Evolutionary conservation across 495 filamentous ascomycete genomes (phyloP).

Genomic region (Aspergillus heteromorphus): DNA sequence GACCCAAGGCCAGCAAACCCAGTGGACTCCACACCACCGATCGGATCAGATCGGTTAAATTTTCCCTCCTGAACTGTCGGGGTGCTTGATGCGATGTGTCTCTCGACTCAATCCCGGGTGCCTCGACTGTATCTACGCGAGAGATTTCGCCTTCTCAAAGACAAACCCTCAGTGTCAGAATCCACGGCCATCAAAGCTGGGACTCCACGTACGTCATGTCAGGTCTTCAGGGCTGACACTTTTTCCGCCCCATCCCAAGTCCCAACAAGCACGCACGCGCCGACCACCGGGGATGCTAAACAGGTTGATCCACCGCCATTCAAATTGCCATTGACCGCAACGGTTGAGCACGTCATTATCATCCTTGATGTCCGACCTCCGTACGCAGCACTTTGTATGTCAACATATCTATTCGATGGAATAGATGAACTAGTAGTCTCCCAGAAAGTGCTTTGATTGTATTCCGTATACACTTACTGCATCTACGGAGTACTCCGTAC

Average conservation of each 20-base stretch:
- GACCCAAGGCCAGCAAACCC: background rate
- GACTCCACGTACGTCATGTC: background rate
- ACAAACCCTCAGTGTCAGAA: background rate
- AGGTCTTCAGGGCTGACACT: background rate
- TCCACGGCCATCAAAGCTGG: background rate
- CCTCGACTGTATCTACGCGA: background rate
- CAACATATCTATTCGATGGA: too few species aligned
- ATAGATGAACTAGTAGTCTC: too few species aligned
- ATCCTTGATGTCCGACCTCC: background rate
- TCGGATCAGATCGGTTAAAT: conserved; percentile 10
- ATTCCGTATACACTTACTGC: too few species aligned
- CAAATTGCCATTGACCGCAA: conserved; percentile 1
- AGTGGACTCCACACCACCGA: background rate
- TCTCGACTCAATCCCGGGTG: background rate
- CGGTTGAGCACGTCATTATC: background rate
- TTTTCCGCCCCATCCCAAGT: background rate
- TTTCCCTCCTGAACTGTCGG: conserved; percentile 5
- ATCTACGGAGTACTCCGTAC: too few species aligned
- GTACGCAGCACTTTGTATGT: background rate
- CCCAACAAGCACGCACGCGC: background rate
- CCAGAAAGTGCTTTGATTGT: too few species aligned
- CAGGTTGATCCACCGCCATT: background rate
- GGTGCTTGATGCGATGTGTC: conserved; percentile 13
- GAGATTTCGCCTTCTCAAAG: background rate
- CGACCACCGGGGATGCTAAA: background rate